Conservation (phyloP, 2,329 filamentous ascomycete species). For the Stemphylium beticola region DNA sequence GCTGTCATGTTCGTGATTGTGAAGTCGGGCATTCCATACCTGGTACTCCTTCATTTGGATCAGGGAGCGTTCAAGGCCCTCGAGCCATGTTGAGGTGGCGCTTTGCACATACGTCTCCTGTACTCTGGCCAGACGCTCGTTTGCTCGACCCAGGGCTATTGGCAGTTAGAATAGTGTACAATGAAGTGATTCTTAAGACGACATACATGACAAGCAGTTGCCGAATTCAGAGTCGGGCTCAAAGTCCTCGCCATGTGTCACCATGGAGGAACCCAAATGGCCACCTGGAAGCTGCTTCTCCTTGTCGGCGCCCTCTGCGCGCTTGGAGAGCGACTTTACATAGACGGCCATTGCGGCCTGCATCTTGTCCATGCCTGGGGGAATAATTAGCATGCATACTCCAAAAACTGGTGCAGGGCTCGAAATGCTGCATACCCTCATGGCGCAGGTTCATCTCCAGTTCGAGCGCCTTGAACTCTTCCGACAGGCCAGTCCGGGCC, state of each 20-base stretch:
- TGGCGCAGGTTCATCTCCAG: slow-evolving; percentile 87
- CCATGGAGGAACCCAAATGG: slow-evolving; percentile 84
- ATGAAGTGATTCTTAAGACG: not conserved
- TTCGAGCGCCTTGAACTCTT: slow-evolving; percentile 91
- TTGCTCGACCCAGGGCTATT: slow-evolving; percentile 77
- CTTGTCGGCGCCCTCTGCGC: slow-evolving; percentile 83
- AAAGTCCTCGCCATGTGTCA: slow-evolving; percentile 89
- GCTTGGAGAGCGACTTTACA: slow-evolving; percentile 84
- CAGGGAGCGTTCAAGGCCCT: slow-evolving; percentile 86
- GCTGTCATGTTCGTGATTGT: not conserved
- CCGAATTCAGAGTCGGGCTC: slow-evolving; percentile 90
- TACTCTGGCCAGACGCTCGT: slow-evolving; percentile 83
- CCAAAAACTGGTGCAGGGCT: slow-evolving; percentile 7
- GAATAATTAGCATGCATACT: slow-evolving; percentile 8
- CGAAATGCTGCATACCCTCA: slow-evolving; percentile 67
- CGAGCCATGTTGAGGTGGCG: slow-evolving; percentile 83
- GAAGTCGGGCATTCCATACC: slow-evolving; percentile 62
- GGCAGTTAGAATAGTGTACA: slow-evolving; percentile 21
- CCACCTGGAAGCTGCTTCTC: slow-evolving; percentile 84
- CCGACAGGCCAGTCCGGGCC: slow-evolving; percentile 82
- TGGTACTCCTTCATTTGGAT: slow-evolving; percentile 99
- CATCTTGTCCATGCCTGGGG: slow-evolving; percentile 83
- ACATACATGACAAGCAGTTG: slow-evolving; percentile 76
- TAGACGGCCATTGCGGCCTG: slow-evolving; percentile 86
- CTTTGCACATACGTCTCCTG: slow-evolving; percentile 83